Evolutionary conservation across 2,329 filamentous ascomycete genomes (phyloP).

Genomic region (Penicillium sp.): DNA sequence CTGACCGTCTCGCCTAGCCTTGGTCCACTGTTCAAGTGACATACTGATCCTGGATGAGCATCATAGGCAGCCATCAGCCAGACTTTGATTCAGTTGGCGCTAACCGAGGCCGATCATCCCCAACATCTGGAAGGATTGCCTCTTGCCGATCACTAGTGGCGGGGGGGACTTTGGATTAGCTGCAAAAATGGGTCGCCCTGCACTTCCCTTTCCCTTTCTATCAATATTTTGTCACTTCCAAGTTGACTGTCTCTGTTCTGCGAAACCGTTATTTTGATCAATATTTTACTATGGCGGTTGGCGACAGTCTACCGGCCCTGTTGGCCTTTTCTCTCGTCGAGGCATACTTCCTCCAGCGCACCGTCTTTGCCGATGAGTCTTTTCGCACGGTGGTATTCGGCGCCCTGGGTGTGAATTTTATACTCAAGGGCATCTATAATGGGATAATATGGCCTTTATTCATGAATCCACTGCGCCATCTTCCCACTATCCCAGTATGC

Average conservation of each 20-base stretch:
- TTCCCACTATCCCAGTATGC: constrained; percentile 43
- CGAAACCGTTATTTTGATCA: background rate
- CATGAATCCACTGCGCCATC: constrained; percentile 50
- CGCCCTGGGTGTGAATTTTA: constrained; percentile 25
- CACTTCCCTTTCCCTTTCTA: background rate
- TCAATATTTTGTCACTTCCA: background rate
- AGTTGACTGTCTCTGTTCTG: background rate
- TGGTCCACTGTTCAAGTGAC: background rate
- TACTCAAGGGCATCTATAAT: constrained; percentile 33
- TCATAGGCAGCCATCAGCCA: background rate
- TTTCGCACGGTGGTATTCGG: constrained; percentile 25
- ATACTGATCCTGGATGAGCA: background rate
- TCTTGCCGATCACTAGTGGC: background rate
- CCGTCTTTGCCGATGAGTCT: constrained; percentile 22
- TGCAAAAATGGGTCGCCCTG: background rate
- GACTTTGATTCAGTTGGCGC: background rate
- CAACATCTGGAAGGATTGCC: background rate
- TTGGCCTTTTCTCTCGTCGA: constrained; percentile 27
- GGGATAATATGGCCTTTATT: constrained; percentile 51
- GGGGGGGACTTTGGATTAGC: background rate
- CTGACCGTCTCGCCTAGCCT: background rate
- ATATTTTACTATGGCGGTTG: constrained; percentile 1
- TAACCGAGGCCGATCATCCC: background rate
- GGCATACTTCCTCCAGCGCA: constrained; percentile 29
- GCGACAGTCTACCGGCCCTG: constrained; percentile 11